These are phyloP conservation scores for Neonectria neomacrospora DNA, from an alignment of 2,329 filamentous ascomycete species.

Conservation along the genomic window DNA sequence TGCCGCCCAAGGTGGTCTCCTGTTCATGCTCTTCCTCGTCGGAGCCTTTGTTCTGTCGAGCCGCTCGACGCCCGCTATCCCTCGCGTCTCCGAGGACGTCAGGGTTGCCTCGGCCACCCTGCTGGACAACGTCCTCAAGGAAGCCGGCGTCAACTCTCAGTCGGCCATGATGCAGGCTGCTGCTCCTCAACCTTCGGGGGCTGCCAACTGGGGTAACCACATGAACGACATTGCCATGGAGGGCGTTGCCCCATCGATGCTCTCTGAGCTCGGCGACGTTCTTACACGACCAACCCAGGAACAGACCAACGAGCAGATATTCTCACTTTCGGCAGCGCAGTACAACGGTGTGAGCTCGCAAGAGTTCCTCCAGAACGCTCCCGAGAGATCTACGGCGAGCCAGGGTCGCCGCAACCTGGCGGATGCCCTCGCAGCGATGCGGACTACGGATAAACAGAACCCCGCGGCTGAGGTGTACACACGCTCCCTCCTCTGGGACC, in stretches of 20 bases:
- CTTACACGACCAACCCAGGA: constrained; percentile 82
- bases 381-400: constrained; percentile 63
- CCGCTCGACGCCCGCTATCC: constrained; percentile 76
- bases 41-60: constrained; percentile 96
- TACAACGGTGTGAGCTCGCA: constrained; percentile 80
- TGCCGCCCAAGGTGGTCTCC: constrained; percentile 80
- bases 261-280: constrained; percentile 74
- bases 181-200: constrained; percentile 64
- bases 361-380: constrained; percentile 72
- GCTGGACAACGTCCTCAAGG: constrained; percentile 84
- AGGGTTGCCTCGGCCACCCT: constrained; percentile 81
- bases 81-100: constrained; percentile 82
- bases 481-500: constrained; percentile 91
- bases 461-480: constrained; percentile 88
- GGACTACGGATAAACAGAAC: constrained; percentile 74
- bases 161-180: constrained; percentile 57
- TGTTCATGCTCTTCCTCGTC: constrained; percentile 96
- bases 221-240: constrained; percentile 53
- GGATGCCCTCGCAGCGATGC: constrained; percentile 83
- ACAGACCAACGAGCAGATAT: constrained; percentile 88
- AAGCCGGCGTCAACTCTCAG: constrained; percentile 70
- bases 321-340: constrained; percentile 85
- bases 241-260: constrained; percentile 65
- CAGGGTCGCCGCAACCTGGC: constrained; percentile 79
- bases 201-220: constrained; percentile 51